These are phyloP conservation scores for Colletotrichum kahawae DNA, from an alignment of 2,329 filamentous ascomycete species.

Conservation along the genomic window DNA sequence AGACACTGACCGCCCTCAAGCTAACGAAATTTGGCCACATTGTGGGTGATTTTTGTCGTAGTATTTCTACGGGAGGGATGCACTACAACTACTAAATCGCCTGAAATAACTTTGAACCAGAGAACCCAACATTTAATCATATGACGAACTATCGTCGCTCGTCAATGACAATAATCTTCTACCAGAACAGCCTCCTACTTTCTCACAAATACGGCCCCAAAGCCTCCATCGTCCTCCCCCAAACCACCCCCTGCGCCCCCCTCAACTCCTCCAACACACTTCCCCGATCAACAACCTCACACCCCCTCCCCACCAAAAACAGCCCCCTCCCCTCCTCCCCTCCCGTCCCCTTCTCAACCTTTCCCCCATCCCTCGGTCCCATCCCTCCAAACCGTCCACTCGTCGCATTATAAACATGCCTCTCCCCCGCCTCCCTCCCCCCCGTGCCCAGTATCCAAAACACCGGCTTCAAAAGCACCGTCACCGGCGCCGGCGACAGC, in stretches of 20 bases:
- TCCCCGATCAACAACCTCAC: slow-evolving; percentile 4
- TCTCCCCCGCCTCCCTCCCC: slow-evolving; percentile 6
- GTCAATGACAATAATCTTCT: no score
- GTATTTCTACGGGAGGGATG: no score
- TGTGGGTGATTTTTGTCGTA: no score
- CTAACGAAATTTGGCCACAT: no score
- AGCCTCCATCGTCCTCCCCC: slow-evolving; percentile 22
- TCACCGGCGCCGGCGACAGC: slow-evolving; percentile 3
- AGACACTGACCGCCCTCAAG: no score
- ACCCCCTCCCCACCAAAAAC: slow-evolving; percentile 14
- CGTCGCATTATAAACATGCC: slow-evolving; percentile 18
- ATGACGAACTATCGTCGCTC: no score
- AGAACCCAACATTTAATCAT: no score
- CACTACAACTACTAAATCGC: no score
- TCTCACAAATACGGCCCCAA: slow-evolving; percentile 15
- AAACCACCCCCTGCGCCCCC: slow-evolving; percentile 9
- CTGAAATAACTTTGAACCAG: no score
- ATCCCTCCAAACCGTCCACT: not conserved
- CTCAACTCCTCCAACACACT: not conserved
- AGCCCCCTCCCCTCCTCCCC: not conserved
- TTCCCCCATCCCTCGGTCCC: not conserved
- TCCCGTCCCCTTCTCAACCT: not conserved
- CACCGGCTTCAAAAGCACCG: slow-evolving; percentile 8
- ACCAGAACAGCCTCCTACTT: no score
- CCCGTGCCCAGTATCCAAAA: slow-evolving; percentile 1